phyloP scores from a whole-genome alignment of 2,329 filamentous ascomycete genomes.

The Colletotrichum tropicicola region DNA sequence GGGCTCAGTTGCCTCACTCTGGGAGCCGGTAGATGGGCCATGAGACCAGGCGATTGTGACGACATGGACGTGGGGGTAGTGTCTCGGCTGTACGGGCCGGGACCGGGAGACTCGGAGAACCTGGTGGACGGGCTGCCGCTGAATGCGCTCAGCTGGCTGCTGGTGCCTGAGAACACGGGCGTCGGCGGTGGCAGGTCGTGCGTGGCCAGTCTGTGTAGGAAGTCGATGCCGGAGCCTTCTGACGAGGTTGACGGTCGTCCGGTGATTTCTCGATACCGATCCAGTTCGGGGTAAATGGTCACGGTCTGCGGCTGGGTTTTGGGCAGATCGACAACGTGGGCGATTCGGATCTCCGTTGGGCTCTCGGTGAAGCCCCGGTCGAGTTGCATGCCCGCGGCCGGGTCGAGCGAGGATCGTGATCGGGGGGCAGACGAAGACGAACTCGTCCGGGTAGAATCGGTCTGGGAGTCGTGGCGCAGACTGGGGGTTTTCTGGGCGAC shows the following conservation, averaged over 20 bases:
- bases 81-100: slow-evolving; percentile 77
- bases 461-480: slow-evolving; percentile 43
- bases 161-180: slow-evolving; percentile 67
- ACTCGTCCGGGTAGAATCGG: slow-evolving; percentile 46
- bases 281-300: slow-evolving; percentile 67
- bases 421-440: slow-evolving; percentile 54
- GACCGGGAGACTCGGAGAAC: slow-evolving; percentile 77
- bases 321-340: slow-evolving; percentile 51
- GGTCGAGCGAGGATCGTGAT: slow-evolving; percentile 46
- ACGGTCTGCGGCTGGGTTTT: slow-evolving; percentile 49
- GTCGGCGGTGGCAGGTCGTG: slow-evolving; percentile 74
- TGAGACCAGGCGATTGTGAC: slow-evolving; percentile 74
- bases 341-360: slow-evolving; percentile 51
- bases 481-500: slow-evolving; percentile 48
- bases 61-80: slow-evolving; percentile 83
- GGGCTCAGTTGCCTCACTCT: slow-evolving; percentile 65
- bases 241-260: slow-evolving; percentile 46
- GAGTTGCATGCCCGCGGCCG: slow-evolving; percentile 43
- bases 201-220: slow-evolving; percentile 66
- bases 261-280: slow-evolving; percentile 62
- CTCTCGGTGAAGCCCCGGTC: slow-evolving; percentile 54
- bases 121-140: slow-evolving; percentile 79
- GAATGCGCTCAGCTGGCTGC: slow-evolving; percentile 64
- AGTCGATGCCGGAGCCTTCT: slow-evolving; percentile 49
- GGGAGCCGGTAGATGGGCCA: slow-evolving; percentile 57